Evolutionary conservation across 2,329 filamentous ascomycete genomes (phyloP).

Genomic region (Apiospora hydei): DNA sequence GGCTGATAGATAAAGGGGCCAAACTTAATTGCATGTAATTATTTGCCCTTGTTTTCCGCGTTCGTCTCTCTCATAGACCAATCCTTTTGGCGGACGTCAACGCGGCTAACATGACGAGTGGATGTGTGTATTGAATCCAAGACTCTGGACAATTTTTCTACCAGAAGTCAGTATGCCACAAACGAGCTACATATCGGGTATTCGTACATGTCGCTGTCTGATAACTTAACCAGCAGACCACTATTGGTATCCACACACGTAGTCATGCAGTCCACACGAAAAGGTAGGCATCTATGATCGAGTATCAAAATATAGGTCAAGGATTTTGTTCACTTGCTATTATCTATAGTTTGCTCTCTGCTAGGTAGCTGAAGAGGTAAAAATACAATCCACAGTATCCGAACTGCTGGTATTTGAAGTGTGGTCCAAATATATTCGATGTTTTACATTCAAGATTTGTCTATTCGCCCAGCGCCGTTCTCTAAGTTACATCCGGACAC

Average conservation of each 20-base stretch:
- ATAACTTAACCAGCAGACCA: too few relatives aligned
- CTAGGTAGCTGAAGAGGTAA: not conserved
- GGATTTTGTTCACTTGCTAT: too few relatives aligned
- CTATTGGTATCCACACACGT: too few relatives aligned
- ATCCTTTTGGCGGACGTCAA: not conserved
- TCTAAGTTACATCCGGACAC: conserved; percentile 25
- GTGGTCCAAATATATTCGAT: not conserved
- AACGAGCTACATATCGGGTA: not conserved
- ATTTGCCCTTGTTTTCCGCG: not conserved
- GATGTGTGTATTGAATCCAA: not conserved
- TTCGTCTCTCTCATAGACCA: not conserved
- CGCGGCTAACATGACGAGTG: not conserved
- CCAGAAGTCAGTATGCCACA: not conserved
- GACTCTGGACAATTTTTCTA: not conserved
- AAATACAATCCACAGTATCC: not conserved
- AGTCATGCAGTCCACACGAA: too few relatives aligned
- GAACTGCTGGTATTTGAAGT: not conserved
- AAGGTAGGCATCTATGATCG: too few relatives aligned
- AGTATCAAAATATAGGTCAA: too few relatives aligned
- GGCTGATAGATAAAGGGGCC: too few relatives aligned
- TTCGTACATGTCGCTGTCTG: too few relatives aligned
- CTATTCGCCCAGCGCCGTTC: conserved; percentile 23
- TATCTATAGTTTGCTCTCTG: too few relatives aligned
- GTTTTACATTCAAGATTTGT: conserved; percentile 20
- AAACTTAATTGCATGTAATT: not conserved